phyloP scores from a whole-genome alignment of 768 basidiomycete species.

The Leccinum longicurvipes region DNA sequence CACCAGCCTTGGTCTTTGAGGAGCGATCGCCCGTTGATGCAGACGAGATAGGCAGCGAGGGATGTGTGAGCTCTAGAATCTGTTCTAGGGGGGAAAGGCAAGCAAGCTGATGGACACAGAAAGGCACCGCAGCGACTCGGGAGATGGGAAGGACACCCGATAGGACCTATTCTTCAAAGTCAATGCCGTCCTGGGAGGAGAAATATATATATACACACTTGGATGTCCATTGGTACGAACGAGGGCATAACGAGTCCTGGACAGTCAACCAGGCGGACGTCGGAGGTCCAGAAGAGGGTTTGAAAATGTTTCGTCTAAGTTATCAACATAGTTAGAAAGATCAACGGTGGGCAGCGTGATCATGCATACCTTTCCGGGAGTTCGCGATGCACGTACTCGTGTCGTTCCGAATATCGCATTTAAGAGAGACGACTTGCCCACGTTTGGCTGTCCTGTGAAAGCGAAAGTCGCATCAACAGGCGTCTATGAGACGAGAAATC shows the following conservation, averaged over 20 bases:
- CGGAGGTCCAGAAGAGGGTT: slow-evolving; percentile 84
- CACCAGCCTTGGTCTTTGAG: not conserved
- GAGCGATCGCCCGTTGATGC: not conserved
- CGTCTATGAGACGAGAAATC: not conserved
- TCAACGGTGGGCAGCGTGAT: not conserved
- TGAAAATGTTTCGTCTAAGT: slow-evolving; percentile 92
- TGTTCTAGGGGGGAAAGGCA: slow-evolving; percentile 74
- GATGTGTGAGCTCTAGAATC: slow-evolving; percentile 58
- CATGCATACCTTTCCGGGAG: slow-evolving; percentile 76
- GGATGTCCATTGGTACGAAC: slow-evolving; percentile 76
- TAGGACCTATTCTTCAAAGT: slow-evolving; percentile 47
- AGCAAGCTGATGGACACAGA: slow-evolving; percentile 72
- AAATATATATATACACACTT: slow-evolving; percentile 40
- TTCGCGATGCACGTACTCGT: slow-evolving; percentile 79
- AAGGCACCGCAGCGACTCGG: slow-evolving; percentile 76
- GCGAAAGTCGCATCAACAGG: not conserved
- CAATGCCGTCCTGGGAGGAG: not conserved
- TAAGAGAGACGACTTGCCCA: slow-evolving; percentile 89
- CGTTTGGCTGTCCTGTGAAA: slow-evolving; percentile 81
- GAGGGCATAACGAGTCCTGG: slow-evolving; percentile 93
- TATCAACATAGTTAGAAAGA: not conserved
- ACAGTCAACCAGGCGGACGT: slow-evolving; percentile 90
- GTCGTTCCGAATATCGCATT: slow-evolving; percentile 85
- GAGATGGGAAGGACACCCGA: slow-evolving; percentile 75
- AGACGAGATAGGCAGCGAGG: slow-evolving; percentile 30